phyloP scores from a whole-genome alignment of 495 filamentous ascomycete genomes.

The Neurospora sublineolata region DNA sequence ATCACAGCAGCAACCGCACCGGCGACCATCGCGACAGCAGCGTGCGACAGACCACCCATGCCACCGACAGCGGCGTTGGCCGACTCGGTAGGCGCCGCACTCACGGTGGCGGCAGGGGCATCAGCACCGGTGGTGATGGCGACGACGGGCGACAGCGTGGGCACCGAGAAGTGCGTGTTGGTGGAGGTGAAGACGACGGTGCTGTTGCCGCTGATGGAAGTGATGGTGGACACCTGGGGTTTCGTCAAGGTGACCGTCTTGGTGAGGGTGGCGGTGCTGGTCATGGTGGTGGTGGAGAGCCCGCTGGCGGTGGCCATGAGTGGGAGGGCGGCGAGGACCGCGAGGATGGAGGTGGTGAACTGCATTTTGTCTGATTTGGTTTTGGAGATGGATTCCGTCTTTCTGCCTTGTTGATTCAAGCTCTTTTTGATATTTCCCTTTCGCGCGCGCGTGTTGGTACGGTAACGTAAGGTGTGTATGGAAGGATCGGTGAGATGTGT shows the following conservation, averaged over 20 bases:
- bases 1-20: constrained; percentile 35
- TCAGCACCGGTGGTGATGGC: constrained; percentile 14
- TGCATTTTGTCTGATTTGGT: neutral
- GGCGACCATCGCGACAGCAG: constrained; percentile 31
- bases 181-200: constrained; percentile 13
- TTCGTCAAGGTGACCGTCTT: constrained; percentile 38
- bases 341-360: constrained; percentile 25
- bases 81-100: constrained; percentile 10
- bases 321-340: constrained; percentile 16
- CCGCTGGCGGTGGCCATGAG: constrained; percentile 27
- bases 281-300: constrained; percentile 29
- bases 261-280: constrained; percentile 40
- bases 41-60: constrained; percentile 24
- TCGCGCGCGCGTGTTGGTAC: neutral
- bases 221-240: constrained; percentile 20
- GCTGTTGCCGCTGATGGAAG: constrained; percentile 13
- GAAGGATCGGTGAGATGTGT: constrained; percentile 19
- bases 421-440: neutral
- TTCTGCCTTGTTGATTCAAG: neutral
- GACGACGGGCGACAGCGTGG: constrained; percentile 8
- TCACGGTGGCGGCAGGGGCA: constrained; percentile 15
- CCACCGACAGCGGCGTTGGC: constrained; percentile 23
- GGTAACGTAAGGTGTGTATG: neutral
- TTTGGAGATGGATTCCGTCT: neutral
- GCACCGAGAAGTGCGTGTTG: constrained; percentile 4